Percentiles rank a stretch among this genome's conserved stretches.
Conservation (phyloP, 345 rosid species). For the Citrus trifoliata region DNA sequence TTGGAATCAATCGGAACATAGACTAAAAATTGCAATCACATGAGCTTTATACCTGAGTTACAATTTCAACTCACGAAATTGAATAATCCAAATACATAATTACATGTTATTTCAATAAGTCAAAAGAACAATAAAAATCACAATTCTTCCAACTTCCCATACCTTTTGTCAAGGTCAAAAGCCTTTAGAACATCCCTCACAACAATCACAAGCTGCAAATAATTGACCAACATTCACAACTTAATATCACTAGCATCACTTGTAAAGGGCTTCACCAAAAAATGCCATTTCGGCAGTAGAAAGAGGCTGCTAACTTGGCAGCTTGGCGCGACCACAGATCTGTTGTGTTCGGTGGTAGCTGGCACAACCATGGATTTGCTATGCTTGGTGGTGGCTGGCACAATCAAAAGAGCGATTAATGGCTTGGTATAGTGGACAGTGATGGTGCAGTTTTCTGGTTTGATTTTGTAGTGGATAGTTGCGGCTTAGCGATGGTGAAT, state of each 20-base stretch:
- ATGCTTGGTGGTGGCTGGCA: no score
- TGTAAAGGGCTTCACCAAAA: conserved; percentile 49
- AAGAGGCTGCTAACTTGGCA: no score
- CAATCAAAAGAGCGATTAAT: no score
- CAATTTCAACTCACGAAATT: background rate
- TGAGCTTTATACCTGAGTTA: background rate
- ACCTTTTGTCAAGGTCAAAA: conserved; percentile 9
- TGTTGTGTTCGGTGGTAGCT: no score
- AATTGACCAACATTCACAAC: conserved; percentile 44
- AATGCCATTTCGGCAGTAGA: conserved; percentile 38
- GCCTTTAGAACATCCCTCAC: conserved; percentile 65
- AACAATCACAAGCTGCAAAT: conserved; percentile 43
- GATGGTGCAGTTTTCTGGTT: no score
- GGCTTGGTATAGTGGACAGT: no score
- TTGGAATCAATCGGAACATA: no score
- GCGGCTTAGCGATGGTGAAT: no score
- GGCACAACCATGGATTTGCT: no score
- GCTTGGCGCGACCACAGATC: no score
- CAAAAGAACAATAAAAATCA: background rate
- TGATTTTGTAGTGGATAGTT: no score
- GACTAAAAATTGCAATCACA: no score
- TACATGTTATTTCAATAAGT: background rate
- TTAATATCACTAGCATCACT: conserved; percentile 57
- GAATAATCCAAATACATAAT: background rate
- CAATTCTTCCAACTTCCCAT: background rate